Base-by-base conservation (phyloP, 257 asterid genomes). In the Solanum paucissectum region DNA sequence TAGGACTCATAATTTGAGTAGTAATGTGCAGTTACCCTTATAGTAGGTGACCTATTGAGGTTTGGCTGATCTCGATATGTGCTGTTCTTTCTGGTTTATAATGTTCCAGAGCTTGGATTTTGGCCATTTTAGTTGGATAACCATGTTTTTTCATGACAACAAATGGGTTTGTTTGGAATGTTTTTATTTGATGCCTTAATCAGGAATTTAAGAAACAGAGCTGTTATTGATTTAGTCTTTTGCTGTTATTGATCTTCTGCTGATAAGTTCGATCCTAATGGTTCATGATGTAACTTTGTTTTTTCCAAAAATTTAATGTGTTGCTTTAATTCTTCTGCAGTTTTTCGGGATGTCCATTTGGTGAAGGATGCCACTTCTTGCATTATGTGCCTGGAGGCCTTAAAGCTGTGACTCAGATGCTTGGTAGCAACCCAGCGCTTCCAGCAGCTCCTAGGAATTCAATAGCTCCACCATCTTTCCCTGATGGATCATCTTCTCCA, bases 301-400 rank as follows among this genome's bases (percentile, higher is more conserved):
- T 55, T 86, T 55, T 83, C 40, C 72, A n/a, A n/a, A n/a, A n/a
- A 12, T 69, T 87, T 89, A 16, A 33, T 87, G 55, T 88, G 42
- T 86, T 82, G 25, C 25, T 79, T 83, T 89, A 18, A 84, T 86
- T 81, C 76, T 25, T 49, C 23, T 88, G 94, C 98, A 95, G 95
- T 88, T 76, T 94, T 82, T 91, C 97, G 64, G 98, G 98, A 34
- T 95, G 98, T 87, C 98, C 94, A 36, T 95, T 94, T 55, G 98
- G 98, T 55, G 98, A 95, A 89, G 90, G 92, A 62, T 95, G 98
- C 94, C 98, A 95, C 91, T 95, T 95, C 89, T 75, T 94, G 92
- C 98, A 95, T 89, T 93, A 93, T 23, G 95, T 95, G n/a, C 96
- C 98, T 18, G 98, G 98, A 10, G 98, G 98, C 88, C 91, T 95